Percentiles rank a stretch among this genome's conserved stretches.
phyloP scores from a whole-genome alignment of 2,329 filamentous ascomycete species.

The Claviceps pazoutovae region DNA sequence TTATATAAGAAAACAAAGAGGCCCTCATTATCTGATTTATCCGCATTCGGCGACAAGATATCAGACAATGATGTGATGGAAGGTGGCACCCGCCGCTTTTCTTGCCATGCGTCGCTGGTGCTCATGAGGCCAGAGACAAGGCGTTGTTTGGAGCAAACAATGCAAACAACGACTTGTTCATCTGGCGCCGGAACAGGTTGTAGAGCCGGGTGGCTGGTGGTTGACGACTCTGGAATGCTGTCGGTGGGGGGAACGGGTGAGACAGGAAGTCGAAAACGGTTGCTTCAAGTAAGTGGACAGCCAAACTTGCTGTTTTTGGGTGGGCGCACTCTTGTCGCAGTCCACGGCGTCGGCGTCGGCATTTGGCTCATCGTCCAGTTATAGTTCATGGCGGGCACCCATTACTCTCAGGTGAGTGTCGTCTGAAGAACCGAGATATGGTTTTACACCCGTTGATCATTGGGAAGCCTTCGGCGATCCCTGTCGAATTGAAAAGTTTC shows the following conservation, averaged over 20 bases:
- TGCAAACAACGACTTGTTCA: background rate
- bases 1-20: background rate
- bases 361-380: too few species aligned
- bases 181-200: background rate
- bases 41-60: background rate
- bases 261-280: background rate
- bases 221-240: slow-evolving; percentile 1
- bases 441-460: too few species aligned
- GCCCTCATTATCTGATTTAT: background rate
- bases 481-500: too few species aligned
- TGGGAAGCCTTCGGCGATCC: too few species aligned
- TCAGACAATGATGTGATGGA: background rate
- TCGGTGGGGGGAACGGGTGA: background rate
- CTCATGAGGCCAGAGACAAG: background rate
- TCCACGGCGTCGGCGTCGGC: too few species aligned
- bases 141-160: background rate
- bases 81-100: background rate
- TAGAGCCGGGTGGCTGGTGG: background rate
- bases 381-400: too few species aligned
- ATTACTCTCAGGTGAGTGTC: too few species aligned
- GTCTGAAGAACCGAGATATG: too few species aligned
- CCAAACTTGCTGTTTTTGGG: too few species aligned
- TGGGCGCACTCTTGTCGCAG: too few species aligned
- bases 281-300: background rate
- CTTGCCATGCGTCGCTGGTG: background rate